These are phyloP conservation scores for Cucumis cinereus DNA, from an alignment of 306 rosid genomes.

Conservation along the genomic window DNA sequence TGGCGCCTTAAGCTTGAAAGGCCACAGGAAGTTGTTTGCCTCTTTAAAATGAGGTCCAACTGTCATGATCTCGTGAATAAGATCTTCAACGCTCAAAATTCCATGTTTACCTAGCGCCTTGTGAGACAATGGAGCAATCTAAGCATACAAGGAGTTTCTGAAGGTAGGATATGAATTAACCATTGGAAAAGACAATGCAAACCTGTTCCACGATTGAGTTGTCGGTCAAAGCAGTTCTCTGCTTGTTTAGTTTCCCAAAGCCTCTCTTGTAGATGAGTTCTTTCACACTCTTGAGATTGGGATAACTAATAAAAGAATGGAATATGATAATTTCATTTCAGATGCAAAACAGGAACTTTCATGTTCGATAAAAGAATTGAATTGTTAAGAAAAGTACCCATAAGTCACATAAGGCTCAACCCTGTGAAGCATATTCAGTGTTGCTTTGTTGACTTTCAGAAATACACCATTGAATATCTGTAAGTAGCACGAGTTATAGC, in stretches of 20 bases:
- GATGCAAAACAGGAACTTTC: not conserved
- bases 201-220: slow-evolving; percentile 34
- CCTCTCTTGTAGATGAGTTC: slow-evolving; percentile 71
- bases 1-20: slow-evolving; percentile 72
- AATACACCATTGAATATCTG: slow-evolving; percentile 91
- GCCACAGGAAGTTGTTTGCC: slow-evolving; percentile 74
- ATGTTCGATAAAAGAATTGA: not conserved
- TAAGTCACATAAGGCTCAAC: slow-evolving; percentile 87
- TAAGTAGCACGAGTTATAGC: not conserved
- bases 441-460: slow-evolving; percentile 82
- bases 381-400: slow-evolving; percentile 29
- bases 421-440: slow-evolving; percentile 75
- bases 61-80: slow-evolving; percentile 58
- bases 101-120: slow-evolving; percentile 67
- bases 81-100: slow-evolving; percentile 58
- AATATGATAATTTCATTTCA: not conserved
- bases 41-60: slow-evolving; percentile 81
- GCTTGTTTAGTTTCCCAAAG: slow-evolving; percentile 30
- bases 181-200: not conserved
- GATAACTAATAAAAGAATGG: slow-evolving; percentile 27
- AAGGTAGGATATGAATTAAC: not conserved
- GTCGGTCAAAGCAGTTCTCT: slow-evolving; percentile 34
- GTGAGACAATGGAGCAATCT: not conserved
- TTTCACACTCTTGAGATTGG: slow-evolving; percentile 60
- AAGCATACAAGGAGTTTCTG: not conserved